Base-by-base conservation (phyloP, 2,329 filamentous ascomycete species). In the Seiridium cupressi region DNA sequence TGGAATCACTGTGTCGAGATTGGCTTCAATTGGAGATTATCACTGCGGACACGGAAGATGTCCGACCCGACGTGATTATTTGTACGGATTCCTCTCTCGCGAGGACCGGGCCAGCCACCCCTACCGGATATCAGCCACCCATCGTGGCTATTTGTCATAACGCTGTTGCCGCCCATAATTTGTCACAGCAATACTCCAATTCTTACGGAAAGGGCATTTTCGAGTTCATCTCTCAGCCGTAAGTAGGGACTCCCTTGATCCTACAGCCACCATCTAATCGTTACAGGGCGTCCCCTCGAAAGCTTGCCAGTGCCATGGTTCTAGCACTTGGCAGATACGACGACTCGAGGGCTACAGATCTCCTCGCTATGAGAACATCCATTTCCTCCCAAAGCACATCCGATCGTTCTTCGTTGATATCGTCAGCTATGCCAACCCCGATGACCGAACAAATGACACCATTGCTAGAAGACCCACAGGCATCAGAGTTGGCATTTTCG, bases 161-260 rank as follows among this genome's bases (percentile, higher is more conserved):
- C 54, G 67, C 70, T 1, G 55, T 73, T 3, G 65, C 65, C 7
- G 73, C 72, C 1, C 70, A 73, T 61, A 58, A 69, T 44, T 31
- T 63, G 54, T 3, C 58, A 5, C 7, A 36, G 38, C n/a, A 55
- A 18, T 55, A 36, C 5, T 18, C 31, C 3, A 32, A 55, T 26
- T 18, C 51, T 13, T 36, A 35, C 10, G 26, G 26, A 44, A 35
- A 35, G 38, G 35, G 59, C 1, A 62, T 75, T 13, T 68, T 74
- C 9, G 75, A 77, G 51, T 76, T 75, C 51, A 70, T 76, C 18
- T 75, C 74, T 1, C 75, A 76, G 54, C 76, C 76, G 70, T 74
- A 58, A 65, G 74, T 69, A 5, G 11, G 7, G 7, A 34, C 8
- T 51, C 13, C 3, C 3, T 38, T 32, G 4, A 31, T 7, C 5